Evolutionary conservation across 768 basidiomycete species (phyloP).

Genomic region (Lactarius sanguifluus): DNA sequence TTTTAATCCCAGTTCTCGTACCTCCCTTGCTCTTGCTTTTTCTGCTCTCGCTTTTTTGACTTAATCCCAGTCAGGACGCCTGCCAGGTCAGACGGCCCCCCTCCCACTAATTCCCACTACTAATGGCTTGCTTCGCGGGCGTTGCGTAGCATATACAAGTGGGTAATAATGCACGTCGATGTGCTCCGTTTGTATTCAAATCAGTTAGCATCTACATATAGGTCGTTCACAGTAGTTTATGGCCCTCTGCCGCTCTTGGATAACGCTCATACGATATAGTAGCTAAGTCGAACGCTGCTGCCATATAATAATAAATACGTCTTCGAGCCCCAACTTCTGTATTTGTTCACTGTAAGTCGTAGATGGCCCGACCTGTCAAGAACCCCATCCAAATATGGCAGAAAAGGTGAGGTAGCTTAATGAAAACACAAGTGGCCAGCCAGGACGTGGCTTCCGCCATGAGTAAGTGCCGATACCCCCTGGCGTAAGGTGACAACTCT

Average conservation of each 20-base stretch:
- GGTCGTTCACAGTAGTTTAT: slow-evolving; percentile 1
- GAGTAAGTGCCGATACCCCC: background rate
- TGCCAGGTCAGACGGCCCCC: background rate
- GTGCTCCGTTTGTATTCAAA: slow-evolving; percentile 17
- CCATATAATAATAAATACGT: slow-evolving; percentile 12
- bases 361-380: background rate
- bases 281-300: background rate
- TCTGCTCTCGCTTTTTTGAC: background rate
- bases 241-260: background rate
- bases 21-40: background rate
- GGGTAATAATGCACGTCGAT: slow-evolving; percentile 10
- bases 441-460: background rate
- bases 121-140: slow-evolving; percentile 21
- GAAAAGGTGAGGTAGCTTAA: background rate
- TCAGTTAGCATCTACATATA: slow-evolving; percentile 17
- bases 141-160: slow-evolving; percentile 18
- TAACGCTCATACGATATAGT: slow-evolving; percentile 7
- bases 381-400: background rate
- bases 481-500: background rate
- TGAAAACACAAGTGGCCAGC: background rate
- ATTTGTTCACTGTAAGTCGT: background rate
- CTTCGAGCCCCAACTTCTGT: slow-evolving; percentile 2
- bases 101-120: background rate
- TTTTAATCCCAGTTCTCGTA: background rate
- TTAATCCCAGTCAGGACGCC: slow-evolving; percentile 3